Base-by-base conservation (phyloP, 495 filamentous ascomycete species). In the Penicillium fimorum region DNA sequence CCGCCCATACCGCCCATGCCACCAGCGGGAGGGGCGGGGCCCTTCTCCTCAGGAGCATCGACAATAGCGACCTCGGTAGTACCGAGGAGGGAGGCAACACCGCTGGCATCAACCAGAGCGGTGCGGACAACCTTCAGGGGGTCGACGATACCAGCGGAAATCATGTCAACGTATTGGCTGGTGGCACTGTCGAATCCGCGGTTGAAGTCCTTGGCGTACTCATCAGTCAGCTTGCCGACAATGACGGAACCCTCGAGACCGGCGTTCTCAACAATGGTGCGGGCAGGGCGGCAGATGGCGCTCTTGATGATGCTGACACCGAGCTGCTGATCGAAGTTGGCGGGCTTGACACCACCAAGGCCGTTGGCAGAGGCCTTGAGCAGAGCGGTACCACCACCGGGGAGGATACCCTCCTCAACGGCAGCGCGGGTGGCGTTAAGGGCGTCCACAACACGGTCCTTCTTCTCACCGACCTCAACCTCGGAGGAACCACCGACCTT, bases 381-480 rank as follows among this genome's bases (percentile, higher is more conserved):
- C 35, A 97, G 87, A 68, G 92, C 94, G 67, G 94, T 98, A 72
- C 94, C 94, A 84, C 94, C 94, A 79, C 94, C 94, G 59, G 94
- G 94, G 42, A 98, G 84, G 75, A 98, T 98, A 78, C 94, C 94
- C 74, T 97, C 91, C 83, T 98, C 94, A 62, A 98, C 94, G 62
- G 94, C 94, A 65, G 94, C 94, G 66, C 94, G 94, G 61, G 95
- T 98, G 65, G 94, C 94, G 76, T 98, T 98, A 54, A 98, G 84
- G 47, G 94, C 94, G 76, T 98, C 94, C 48, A 97, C 92, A 62
- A 97, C 96, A 63, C 94, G 91, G 74, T 98, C 94, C 83, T 98
- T 98, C 91, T 98, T 98, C 86, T 98, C 94, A 61, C 90, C 84
- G 57, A 98, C 94, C 81, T 98, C 94, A 61, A 98, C 93, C 79